Evolutionary conservation across 192 early-diverging fungal species (phyloP).

Genomic region (Thoreauomyces humboldtii): DNA sequence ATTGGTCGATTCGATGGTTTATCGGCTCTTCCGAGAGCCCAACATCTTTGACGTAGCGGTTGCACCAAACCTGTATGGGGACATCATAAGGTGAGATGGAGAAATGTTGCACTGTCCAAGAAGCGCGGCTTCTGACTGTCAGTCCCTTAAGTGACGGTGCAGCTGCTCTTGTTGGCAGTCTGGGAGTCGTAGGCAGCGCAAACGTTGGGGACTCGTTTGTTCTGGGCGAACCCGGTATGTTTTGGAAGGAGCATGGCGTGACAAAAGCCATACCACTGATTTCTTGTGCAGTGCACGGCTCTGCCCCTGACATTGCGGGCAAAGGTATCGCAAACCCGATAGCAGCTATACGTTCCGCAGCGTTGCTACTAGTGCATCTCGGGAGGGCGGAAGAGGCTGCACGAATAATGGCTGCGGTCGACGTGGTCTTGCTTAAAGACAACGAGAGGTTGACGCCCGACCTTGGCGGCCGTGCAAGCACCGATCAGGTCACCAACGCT

Average conservation of each 20-base stretch:
- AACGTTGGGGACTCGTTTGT: constrained; percentile 97
- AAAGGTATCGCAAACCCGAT: constrained; percentile 96
- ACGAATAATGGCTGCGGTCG: constrained; percentile 81
- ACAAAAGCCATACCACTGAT: no score
- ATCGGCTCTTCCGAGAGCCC: constrained; percentile 95
- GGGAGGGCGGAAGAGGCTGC: constrained; percentile 70
- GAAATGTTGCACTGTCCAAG: background rate
- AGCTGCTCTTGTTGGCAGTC: constrained; percentile 90
- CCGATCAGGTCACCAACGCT: constrained; percentile 79
- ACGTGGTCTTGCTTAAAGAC: constrained; percentile 65
- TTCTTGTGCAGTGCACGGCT: constrained; percentile 92
- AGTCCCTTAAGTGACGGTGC: constrained; percentile 81
- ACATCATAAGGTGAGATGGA: constrained; percentile 73
- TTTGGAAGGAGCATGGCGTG: no score
- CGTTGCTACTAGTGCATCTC: constrained; percentile 85
- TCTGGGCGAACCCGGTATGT: constrained; percentile 82
- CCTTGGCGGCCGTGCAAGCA: constrained; percentile 83
- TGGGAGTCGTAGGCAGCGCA: constrained; percentile 93
- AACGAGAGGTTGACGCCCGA: constrained; percentile 73
- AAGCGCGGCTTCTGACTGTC: background rate
- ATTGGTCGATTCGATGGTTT: constrained; percentile 98
- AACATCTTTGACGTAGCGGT: constrained; percentile 94
- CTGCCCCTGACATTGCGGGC: constrained; percentile 97
- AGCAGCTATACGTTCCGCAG: constrained; percentile 92
- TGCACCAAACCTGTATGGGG: constrained; percentile 96